A percentile compares a stretch with the other conserved stretches of the same genome.
phyloP scores from a whole-genome alignment of 2,329 filamentous ascomycete species.

The Calonectria pauciramosa region DNA sequence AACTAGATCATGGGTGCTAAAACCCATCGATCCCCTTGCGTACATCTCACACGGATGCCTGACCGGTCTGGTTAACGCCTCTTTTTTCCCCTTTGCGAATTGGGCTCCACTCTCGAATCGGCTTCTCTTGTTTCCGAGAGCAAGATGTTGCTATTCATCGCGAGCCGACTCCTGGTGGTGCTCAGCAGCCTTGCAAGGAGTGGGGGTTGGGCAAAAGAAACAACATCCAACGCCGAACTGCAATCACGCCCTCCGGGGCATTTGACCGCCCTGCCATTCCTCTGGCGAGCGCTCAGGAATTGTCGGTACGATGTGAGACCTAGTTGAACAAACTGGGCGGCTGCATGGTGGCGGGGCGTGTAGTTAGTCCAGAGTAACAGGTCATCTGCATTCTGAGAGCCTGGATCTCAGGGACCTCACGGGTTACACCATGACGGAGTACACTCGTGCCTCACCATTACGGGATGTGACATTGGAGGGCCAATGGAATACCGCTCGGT shows the following conservation, averaged over 20 bases:
- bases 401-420: conserved; percentile 41
- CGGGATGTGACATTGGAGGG: conserved; percentile 42
- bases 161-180: neutral
- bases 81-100: neutral
- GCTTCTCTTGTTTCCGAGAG: neutral
- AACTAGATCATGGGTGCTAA: conserved; percentile 14
- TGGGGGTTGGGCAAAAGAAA: neutral
- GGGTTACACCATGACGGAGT: conserved; percentile 31
- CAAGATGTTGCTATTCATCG: neutral
- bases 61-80: neutral
- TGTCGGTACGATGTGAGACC: conserved; percentile 14
- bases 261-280: conserved; percentile 25
- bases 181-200: neutral
- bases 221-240: conserved; percentile 44
- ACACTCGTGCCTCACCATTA: conserved; percentile 27
- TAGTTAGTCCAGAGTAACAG: neutral
- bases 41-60: conserved; percentile 3
- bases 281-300: conserved; percentile 24
- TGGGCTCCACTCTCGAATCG: neutral
- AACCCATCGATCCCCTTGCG: conserved; percentile 10
- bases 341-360: conserved; percentile 24
- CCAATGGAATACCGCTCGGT: conserved; percentile 37
- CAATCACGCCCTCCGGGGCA: conserved; percentile 39
- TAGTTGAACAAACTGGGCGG: conserved; percentile 14
- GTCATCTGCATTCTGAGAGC: conserved; percentile 16